These are phyloP conservation scores for Canavalia gladiata DNA, from an alignment of 306 rosid species.

Conservation along the genomic window DNA sequence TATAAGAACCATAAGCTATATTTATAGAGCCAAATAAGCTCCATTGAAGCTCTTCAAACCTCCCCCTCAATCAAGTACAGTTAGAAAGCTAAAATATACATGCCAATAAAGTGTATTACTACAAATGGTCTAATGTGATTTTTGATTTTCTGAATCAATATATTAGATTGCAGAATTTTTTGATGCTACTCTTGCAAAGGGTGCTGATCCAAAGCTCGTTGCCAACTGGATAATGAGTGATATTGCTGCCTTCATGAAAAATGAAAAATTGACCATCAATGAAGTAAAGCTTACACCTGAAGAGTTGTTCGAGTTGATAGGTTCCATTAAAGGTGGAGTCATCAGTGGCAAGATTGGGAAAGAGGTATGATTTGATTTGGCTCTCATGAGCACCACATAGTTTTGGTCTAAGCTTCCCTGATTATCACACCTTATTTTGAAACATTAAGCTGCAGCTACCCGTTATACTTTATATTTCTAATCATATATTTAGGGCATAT, in stretches of 20 bases:
- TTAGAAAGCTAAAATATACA: conserved; percentile 24
- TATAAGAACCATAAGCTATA: background rate
- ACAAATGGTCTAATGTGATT: conserved; percentile 41
- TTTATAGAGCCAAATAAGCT: background rate
- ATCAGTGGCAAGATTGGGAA: conserved; percentile 97
- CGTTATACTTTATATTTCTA: background rate
- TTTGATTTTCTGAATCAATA: conserved; percentile 47
- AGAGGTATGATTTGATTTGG: conserved; percentile 66
- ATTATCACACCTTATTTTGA: background rate
- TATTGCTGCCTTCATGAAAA: conserved; percentile 89
- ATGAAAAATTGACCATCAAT: conserved; percentile 79
- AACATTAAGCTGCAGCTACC: conserved; percentile 22
- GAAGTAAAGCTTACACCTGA: conserved; percentile 83
- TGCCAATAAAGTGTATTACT: conserved; percentile 31
- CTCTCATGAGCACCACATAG: conserved; percentile 11
- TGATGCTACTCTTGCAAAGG: conserved; percentile 80
- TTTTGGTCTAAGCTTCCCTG: conserved; percentile 17
- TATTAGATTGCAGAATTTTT: conserved; percentile 83
- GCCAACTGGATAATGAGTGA: conserved; percentile 99
- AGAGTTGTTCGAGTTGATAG: conserved; percentile 88
- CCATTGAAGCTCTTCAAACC: background rate
- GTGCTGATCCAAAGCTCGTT: conserved; percentile 87
- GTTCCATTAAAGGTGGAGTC: conserved; percentile 76
- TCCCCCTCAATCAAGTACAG: conserved; percentile 22
- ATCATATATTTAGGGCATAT: conserved; percentile 7